Base-by-base conservation (phyloP, 306 rosid genomes). In the Ormosia semicastrata region DNA sequence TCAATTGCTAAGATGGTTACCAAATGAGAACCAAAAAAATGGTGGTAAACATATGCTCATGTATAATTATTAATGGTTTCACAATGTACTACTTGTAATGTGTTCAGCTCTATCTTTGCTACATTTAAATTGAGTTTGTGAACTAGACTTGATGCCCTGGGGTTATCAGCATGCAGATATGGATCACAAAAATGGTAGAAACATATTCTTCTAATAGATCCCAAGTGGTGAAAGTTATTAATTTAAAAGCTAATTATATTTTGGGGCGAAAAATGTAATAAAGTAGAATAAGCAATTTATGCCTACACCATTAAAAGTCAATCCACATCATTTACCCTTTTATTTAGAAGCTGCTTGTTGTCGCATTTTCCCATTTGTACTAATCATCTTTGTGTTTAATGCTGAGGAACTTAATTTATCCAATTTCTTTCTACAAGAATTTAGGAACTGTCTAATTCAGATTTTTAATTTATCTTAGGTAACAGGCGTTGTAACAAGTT, bases 401-500 rank as follows among this genome's bases (percentile, higher is more conserved):
- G 7, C 4, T 9, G 41, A 40, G 24, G 65, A 82, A 75, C 49
- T 56, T 64, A 60, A 53, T 54, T 67, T 54, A 7, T 41, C 43
- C n/a, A 4, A 36, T 52, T n/a, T 78, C 62, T 43, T 44, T 78
- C 40, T 60, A 11, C 43, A 44, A 57, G 80, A 85, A 59, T 76
- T 29, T 47, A 53, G 79, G 11, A 14, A 62, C 39, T 50, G 7
- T 56, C 66, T 86, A 69, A 82, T 75, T 71, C 63, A 58, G 40
- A 65, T 63, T 69, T 69, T 32, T 63, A 13, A 56, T 83, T 53
- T 56, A 65, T 78, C 34, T 56, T 66, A 94, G 98, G 94, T n/a
- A n/a, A n/a, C n/a, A n/a, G n/a, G n/a, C n/a, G n/a, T n/a, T n/a
- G n/a, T n/a, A n/a, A n/a, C n/a, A 77, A 97, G 94, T 87, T 94